phyloP scores from a whole-genome alignment of 139 green algal species.

The Coelastrella sp. region DNA sequence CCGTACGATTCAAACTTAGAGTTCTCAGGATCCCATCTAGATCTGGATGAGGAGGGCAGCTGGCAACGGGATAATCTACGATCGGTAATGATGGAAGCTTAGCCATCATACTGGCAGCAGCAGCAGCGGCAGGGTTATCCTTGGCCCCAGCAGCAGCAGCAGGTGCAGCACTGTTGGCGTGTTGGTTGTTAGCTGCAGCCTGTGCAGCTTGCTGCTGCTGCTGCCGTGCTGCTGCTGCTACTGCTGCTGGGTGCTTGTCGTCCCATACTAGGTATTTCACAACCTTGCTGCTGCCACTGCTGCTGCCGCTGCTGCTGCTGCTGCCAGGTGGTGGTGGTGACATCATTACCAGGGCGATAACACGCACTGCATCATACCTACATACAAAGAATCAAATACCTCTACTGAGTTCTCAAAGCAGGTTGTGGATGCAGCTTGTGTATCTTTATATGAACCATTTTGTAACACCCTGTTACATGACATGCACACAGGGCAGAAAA shows the following conservation, averaged over 20 bases:
- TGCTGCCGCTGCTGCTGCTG: conserved; percentile 57
- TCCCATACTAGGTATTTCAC: conserved; percentile 34
- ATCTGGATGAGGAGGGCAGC: conserved; percentile 21
- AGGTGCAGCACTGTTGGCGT: neutral
- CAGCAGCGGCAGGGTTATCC: conserved; percentile 33
- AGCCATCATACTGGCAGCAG: neutral
- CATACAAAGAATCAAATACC: neutral
- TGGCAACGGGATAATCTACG: neutral
- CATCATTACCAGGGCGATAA: conserved; percentile 67
- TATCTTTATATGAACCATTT: no score
- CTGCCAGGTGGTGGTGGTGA: neutral
- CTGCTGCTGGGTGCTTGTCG: conserved; percentile 42
- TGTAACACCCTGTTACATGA: no score
- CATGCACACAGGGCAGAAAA: neutral
- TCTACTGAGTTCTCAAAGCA: no score
- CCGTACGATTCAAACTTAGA: conserved; percentile 4
- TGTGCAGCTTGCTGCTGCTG: conserved; percentile 8
- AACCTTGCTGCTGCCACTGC: conserved; percentile 43
- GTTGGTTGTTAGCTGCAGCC: conserved; percentile 17
- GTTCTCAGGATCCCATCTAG: conserved; percentile 3
- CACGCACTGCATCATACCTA: conserved; percentile 76
- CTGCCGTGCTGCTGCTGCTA: conserved; percentile 10
- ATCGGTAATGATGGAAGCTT: conserved; percentile 20
- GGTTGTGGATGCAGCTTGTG: neutral
- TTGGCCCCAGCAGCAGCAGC: conserved; percentile 12